Base-by-base conservation (phyloP, 345 rosid species). In the Draba incana region DNA sequence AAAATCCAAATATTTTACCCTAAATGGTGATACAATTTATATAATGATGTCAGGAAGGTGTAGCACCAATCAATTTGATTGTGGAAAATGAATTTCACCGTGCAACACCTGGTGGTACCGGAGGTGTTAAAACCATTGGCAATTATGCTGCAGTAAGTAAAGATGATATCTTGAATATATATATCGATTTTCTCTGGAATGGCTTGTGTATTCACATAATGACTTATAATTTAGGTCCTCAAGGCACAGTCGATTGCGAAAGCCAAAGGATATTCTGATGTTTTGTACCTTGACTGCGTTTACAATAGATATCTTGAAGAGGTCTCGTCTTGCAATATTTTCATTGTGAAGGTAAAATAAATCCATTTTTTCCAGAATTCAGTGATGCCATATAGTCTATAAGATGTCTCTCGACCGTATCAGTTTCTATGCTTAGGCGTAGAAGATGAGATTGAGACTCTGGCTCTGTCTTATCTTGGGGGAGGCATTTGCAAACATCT, bases 51-150 rank as follows among this genome's bases (percentile, higher is more conserved):
- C 86, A 93, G 99, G 96, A 93, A 83, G 97, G 98, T 52, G 83
- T 93, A 31, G 81, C 89, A 66, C 85, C 79, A 0, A 76, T 76
- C 62, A 69, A 70, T 57, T 58, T 76, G 76, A 65, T 76, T 16
- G 75, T 76, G 43, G 79, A 76, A 46, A 35, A 10, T 44, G 71
- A 76, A 5, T 76, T 70, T 27, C 79, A 76, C 81, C 90, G 98
- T 55, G 98, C 97, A 58, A 82, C 95, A 62, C 98, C 98, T 78
- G 97, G 98, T 71, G 98, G 96, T 60, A 93, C 98, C 13, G 96
- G 98, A 59, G 86, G 97, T 64, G 97, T 90, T 54, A 93, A 93
- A 78, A 87, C 92, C 44, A 93, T 93, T 20, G 95, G 92, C 49
- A 91, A 91, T 56, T 91, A 88, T 74, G 96, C 96, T 56, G 87